These are phyloP conservation scores for Tricholoma furcatifolium DNA, from an alignment of 768 basidiomycete species.

Conservation along the genomic window DNA sequence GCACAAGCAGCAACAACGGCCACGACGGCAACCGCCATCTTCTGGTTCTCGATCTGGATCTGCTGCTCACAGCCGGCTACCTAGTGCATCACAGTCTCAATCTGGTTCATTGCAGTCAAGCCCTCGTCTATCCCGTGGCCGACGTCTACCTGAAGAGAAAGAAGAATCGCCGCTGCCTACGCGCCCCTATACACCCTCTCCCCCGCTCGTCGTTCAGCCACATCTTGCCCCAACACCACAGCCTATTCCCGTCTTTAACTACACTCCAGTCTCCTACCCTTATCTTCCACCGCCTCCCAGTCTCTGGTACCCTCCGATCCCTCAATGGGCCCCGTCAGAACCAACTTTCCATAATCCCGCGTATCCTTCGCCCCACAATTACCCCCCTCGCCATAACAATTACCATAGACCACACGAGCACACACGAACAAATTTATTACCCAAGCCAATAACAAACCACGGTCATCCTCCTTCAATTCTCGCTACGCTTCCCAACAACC, in stretches of 20 bases:
- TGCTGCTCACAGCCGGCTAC: conserved; percentile 18
- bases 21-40: conserved; percentile 14
- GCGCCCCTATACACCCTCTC: not conserved
- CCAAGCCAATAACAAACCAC: too few species aligned
- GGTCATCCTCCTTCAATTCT: not conserved
- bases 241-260: conserved; percentile 3
- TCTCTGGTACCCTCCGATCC: not conserved
- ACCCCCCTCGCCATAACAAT: not conserved
- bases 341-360: conserved; percentile 24
- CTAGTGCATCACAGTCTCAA: conserved; percentile 39
- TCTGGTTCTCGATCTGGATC: conserved; percentile 13
- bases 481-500: not conserved
- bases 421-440: not conserved
- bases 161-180: not conserved
- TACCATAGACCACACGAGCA: too few species aligned
- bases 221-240: conserved; percentile 16
- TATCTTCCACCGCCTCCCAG: not conserved
- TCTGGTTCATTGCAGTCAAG: conserved; percentile 50
- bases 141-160: conserved; percentile 39
- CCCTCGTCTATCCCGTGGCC: conserved; percentile 39
- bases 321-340: not conserved
- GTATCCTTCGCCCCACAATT: conserved; percentile 17
- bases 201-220: conserved; percentile 11
- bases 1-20: conserved; percentile 5
- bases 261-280: conserved; percentile 1